phyloP scores from a whole-genome alignment of 139 green algal species.

The Bryopsis sp. region DNA sequence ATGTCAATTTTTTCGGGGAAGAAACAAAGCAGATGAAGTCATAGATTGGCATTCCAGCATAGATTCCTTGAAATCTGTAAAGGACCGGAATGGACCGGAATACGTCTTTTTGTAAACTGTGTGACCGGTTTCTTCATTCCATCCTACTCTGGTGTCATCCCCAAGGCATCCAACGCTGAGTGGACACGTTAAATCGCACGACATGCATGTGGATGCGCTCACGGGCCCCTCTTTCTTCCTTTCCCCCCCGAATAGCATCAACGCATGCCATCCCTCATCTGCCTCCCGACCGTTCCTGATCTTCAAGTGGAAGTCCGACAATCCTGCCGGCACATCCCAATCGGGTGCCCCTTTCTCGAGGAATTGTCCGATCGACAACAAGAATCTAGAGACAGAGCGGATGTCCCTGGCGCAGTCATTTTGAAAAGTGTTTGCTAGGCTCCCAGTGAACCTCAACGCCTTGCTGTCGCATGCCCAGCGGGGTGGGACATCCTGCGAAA shows the following conservation, averaged over 20 bases:
- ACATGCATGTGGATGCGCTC: constrained; percentile 10
- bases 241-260: constrained; percentile 6
- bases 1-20: neutral
- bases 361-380: too few relatives aligned
- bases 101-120: neutral
- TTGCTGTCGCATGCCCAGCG: too few relatives aligned
- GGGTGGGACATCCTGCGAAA: too few relatives aligned
- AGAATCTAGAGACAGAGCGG: too few relatives aligned
- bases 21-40: neutral
- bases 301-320: constrained; percentile 18
- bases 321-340: neutral
- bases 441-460: too few relatives aligned
- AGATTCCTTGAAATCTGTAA: neutral
- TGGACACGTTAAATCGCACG: constrained; percentile 18
- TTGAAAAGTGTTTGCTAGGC: too few relatives aligned
- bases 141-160: neutral
- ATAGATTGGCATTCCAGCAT: neutral
- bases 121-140: neutral
- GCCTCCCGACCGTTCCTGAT: neutral
- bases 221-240: neutral
- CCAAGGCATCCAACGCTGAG: constrained; percentile 10
- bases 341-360: neutral
- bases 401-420: too few relatives aligned
- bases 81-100: neutral
- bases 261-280: neutral